A percentile compares a stretch with the other conserved stretches of the same genome.
These are phyloP conservation scores for Abrus precatorius DNA, from an alignment of 306 rosid genomes.

Conservation along the genomic window DNA sequence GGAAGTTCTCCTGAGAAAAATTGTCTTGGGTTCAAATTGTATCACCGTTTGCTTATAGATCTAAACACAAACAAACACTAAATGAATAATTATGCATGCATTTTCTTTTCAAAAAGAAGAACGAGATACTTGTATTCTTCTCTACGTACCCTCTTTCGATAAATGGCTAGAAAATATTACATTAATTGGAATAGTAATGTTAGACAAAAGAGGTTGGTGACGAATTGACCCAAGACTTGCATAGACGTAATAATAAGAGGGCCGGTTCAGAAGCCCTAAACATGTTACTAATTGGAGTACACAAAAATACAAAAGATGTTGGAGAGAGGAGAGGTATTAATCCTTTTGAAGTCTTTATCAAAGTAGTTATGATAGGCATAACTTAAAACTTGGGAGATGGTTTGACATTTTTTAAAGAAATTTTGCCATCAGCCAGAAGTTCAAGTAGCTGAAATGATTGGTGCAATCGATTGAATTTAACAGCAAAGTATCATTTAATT, in stretches of 20 bases:
- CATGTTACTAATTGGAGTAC: neutral
- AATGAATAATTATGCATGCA: neutral
- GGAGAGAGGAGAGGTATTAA: conserved; percentile 4
- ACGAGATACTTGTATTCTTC: neutral
- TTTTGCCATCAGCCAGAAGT: conserved; percentile 25
- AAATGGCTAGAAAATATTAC: neutral
- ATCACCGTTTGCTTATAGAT: too few relatives aligned
- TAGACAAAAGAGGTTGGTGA: neutral
- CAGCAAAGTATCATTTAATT: conserved; percentile 21
- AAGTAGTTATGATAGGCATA: conserved; percentile 43
- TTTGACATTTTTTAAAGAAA: conserved; percentile 40
- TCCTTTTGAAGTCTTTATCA: conserved; percentile 25
- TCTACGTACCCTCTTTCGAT: neutral
- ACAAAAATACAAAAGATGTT: conserved; percentile 18
- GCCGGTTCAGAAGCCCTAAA: neutral
- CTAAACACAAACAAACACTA: neutral
- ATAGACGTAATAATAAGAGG: conserved; percentile 6
- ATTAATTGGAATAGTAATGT: neutral
- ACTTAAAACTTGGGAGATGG: conserved; percentile 44
- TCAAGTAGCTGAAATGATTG: conserved; percentile 44
- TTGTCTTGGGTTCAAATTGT: too few relatives aligned
- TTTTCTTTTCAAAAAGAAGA: neutral
- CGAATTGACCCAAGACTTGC: neutral
- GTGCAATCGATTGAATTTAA: conserved; percentile 44
- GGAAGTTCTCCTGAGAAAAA: too few relatives aligned